Evolutionary conservation across 805 yeast genomes (phyloP).

Genomic region (Barnettozyma sp.): DNA sequence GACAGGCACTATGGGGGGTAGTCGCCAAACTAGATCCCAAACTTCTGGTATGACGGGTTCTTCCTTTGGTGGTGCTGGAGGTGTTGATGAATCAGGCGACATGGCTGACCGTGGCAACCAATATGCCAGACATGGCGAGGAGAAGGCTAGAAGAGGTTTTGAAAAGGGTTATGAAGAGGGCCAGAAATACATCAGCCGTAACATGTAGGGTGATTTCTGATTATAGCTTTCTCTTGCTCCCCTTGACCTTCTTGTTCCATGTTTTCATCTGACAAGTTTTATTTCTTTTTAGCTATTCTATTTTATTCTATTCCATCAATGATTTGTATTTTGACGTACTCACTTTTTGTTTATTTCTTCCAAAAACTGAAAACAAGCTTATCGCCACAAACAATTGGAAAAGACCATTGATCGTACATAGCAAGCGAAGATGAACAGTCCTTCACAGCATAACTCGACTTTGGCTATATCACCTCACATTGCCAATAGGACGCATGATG

Average conservation of each 20-base stretch:
- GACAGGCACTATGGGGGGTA: slow-evolving; percentile 5
- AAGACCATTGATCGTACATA: not conserved
- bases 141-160: slow-evolving; percentile 20
- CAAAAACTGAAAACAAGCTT: no score
- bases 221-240: no score
- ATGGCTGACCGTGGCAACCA: slow-evolving; percentile 5
- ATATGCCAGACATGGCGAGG: slow-evolving; percentile 16
- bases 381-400: not conserved
- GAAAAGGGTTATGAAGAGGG: slow-evolving; percentile 21
- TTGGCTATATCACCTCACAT: slow-evolving; percentile 66
- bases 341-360: not conserved
- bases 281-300: no score
- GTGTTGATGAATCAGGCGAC: slow-evolving; percentile 2
- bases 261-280: no score
- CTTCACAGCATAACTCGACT: slow-evolving; percentile 66
- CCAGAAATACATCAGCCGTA: slow-evolving; percentile 23
- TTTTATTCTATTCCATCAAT: no score
- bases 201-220: slow-evolving; percentile 15
- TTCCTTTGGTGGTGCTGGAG: not conserved
- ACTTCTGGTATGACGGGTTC: slow-evolving; percentile 4
- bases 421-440: slow-evolving; percentile 22
- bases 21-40: slow-evolving; percentile 25
- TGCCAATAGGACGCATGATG: slow-evolving; percentile 27
- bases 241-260: no score
- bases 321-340: not conserved